A percentile compares a stretch with the other conserved stretches of the same genome.
Evolutionary conservation across 805 yeast genomes (phyloP).

Genomic region (Cyberlindnera saturnus): DNA sequence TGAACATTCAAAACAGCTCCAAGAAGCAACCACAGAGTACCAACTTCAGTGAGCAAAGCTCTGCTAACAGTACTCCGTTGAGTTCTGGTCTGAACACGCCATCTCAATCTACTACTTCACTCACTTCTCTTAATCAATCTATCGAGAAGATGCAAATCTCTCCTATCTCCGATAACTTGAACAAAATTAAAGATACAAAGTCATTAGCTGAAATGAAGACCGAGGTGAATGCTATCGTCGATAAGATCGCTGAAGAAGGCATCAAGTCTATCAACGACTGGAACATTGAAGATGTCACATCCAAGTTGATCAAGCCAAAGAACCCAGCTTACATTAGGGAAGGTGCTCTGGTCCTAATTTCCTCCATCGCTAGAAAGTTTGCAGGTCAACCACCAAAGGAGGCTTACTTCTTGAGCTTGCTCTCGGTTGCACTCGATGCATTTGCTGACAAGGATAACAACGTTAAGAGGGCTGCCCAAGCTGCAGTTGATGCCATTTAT

Average conservation of each 20-base stretch:
- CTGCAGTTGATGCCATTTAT: constrained; percentile 64
- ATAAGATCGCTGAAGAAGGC: constrained; percentile 40
- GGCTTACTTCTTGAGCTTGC: constrained; percentile 60
- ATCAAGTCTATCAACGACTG: constrained; percentile 48
- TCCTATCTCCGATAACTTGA: constrained; percentile 60
- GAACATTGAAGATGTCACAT: constrained; percentile 57
- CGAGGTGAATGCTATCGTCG: constrained; percentile 36
- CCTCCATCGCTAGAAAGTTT: constrained; percentile 52
- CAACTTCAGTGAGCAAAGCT: constrained; percentile 12
- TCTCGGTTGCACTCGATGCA: constrained; percentile 61
- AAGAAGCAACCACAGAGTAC: constrained; percentile 1
- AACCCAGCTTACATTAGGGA: constrained; percentile 73
- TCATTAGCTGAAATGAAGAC: constrained; percentile 31
- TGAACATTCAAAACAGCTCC: constrained; percentile 9
- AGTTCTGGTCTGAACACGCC: constrained; percentile 29
- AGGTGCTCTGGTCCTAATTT: constrained; percentile 57
- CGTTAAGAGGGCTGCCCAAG: constrained; percentile 81
- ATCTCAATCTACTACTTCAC: constrained; percentile 61
- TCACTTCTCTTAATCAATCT: constrained; percentile 67
- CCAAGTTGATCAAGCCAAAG: constrained; percentile 67
- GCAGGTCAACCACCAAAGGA: constrained; percentile 70
- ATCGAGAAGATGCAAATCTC: constrained; percentile 56
- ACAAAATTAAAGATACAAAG: constrained; percentile 37
- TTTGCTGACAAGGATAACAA: constrained; percentile 83
- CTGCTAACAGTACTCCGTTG: constrained; percentile 20